These are phyloP conservation scores for Candida pseudoglaebosa DNA, from an alignment of 805 yeast species.

Conservation along the genomic window DNA sequence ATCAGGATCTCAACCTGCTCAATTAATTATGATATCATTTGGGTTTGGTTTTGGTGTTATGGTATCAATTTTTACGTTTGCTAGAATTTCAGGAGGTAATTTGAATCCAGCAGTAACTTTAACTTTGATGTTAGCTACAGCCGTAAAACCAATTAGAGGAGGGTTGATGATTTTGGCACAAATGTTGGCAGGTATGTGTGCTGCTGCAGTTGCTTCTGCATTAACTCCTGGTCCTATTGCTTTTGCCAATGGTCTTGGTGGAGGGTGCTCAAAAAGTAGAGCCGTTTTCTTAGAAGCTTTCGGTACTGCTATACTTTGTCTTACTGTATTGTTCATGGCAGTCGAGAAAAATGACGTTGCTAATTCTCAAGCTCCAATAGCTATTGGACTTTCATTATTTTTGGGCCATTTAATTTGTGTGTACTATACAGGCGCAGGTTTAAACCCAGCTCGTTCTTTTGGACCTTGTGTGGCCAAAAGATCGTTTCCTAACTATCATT, in stretches of 20 bases:
- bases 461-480: constrained; percentile 77
- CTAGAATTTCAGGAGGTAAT: constrained; percentile 83
- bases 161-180: constrained; percentile 62
- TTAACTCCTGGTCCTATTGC: constrained; percentile 78
- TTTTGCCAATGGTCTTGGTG: constrained; percentile 69
- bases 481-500: constrained; percentile 76
- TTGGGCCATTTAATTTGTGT: constrained; percentile 79
- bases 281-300: constrained; percentile 82
- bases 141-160: constrained; percentile 70
- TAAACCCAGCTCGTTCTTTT: constrained; percentile 85
- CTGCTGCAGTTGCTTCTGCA: constrained; percentile 84
- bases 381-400: constrained; percentile 78
- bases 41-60: constrained; percentile 87
- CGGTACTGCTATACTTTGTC: constrained; percentile 68
- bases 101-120: constrained; percentile 86
- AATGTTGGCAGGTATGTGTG: constrained; percentile 83
- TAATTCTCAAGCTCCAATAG: constrained; percentile 76
- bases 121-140: constrained; percentile 66
- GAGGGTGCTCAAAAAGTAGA: constrained; percentile 66
- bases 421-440: constrained; percentile 85
- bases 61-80: constrained; percentile 65
- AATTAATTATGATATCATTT: constrained; percentile 72
- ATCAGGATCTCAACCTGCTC: constrained; percentile 56
- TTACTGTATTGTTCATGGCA: constrained; percentile 77
- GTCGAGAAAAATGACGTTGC: constrained; percentile 70